A percentile compares a stretch with the other conserved stretches of the same genome.
Evolutionary conservation across 2,329 filamentous ascomycete genomes (phyloP).

Genomic region (Aspergillus sergii): DNA sequence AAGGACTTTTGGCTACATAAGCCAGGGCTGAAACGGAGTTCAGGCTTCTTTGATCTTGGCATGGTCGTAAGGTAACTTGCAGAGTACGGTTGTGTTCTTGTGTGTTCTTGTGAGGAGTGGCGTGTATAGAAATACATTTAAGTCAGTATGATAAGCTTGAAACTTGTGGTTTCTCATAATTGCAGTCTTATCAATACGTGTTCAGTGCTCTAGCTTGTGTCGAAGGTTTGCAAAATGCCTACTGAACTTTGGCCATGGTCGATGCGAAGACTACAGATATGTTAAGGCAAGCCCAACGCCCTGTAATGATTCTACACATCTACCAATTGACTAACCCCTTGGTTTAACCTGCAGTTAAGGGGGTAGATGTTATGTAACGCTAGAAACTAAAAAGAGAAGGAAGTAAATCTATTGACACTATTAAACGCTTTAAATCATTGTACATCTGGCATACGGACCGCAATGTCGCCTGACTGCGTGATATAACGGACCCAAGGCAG

Average conservation of each 20-base stretch:
- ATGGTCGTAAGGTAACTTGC: no score
- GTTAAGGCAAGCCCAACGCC: background rate
- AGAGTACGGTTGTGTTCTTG: background rate
- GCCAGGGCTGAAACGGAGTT: background rate
- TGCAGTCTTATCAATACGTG: background rate
- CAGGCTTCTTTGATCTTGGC: no score
- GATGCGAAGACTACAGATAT: background rate
- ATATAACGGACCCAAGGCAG: constrained; percentile 98
- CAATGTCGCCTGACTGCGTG: constrained; percentile 95
- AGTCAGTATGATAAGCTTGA: background rate
- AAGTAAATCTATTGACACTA: constrained; percentile 14
- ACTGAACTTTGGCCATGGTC: background rate
- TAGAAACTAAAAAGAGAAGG: no score
- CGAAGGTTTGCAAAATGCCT: background rate
- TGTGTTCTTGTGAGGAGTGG: background rate
- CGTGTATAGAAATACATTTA: background rate
- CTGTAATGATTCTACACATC: background rate
- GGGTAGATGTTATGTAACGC: no score
- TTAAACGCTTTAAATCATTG: constrained; percentile 55
- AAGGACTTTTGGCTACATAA: background rate
- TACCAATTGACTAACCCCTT: background rate
- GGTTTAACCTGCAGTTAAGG: background rate
- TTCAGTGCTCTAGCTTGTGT: background rate
- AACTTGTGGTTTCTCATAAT: background rate
- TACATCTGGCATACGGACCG: constrained; percentile 89